These are phyloP conservation scores for Apiospora hydei DNA, from an alignment of 2,329 filamentous ascomycete species.

Conservation along the genomic window DNA sequence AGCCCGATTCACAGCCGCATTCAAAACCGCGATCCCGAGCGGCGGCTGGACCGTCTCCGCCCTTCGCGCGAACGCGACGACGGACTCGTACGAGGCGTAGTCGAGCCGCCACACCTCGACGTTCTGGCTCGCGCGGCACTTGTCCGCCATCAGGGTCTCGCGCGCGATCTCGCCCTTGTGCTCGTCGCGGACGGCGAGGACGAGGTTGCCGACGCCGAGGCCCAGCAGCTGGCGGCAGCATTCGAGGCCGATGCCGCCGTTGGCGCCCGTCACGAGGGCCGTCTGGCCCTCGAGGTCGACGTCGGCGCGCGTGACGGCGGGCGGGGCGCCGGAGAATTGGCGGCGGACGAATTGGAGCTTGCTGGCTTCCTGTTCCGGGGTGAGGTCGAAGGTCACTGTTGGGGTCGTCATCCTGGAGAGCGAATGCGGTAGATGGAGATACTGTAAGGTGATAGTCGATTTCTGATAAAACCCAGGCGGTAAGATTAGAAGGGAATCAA, in stretches of 20 bases:
- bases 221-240: conserved; percentile 40
- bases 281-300: conserved; percentile 22
- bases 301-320: conserved; percentile 11
- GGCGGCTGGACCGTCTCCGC: conserved; percentile 39
- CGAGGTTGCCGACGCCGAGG: conserved; percentile 40
- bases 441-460: too few species aligned
- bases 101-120: conserved; percentile 53
- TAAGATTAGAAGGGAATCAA: too few species aligned
- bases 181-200: conserved; percentile 41
- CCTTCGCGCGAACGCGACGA: conserved; percentile 47
- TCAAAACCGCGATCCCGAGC: conserved; percentile 50
- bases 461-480: too few species aligned
- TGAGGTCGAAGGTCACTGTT: background rate
- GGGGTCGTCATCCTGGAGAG: background rate
- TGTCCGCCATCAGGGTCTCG: background rate
- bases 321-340: conserved; percentile 26
- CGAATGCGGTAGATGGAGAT: too few species aligned
- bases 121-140: conserved; percentile 31
- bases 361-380: conserved; percentile 26
- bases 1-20: conserved; percentile 38
- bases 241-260: conserved; percentile 43
- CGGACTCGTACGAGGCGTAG: conserved; percentile 46
- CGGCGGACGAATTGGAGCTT: conserved; percentile 26
- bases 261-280: conserved; percentile 42
- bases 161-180: conserved; percentile 35